Evolutionary conservation across 306 rosid species (phyloP).

Genomic region (Quercus robur): DNA sequence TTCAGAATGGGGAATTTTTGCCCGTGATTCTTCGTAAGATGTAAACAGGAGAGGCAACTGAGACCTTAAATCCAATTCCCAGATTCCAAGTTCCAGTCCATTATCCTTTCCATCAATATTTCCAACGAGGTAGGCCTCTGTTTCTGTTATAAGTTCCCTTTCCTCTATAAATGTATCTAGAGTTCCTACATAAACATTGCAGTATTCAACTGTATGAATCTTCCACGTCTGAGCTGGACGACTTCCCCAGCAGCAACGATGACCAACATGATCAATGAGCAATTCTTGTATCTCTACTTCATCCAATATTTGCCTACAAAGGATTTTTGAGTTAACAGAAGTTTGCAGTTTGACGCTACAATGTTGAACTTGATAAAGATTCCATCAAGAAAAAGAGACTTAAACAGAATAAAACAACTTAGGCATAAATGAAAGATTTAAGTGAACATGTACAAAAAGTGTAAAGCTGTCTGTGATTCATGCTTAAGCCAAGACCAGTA

Average conservation of each 20-base stretch:
- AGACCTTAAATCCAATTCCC: constrained; percentile 89
- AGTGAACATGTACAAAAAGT: not conserved
- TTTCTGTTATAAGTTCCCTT: constrained; percentile 65
- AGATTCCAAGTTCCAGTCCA: constrained; percentile 73
- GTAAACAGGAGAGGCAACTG: constrained; percentile 79
- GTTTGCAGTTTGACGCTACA: not conserved
- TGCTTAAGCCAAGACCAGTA: not conserved
- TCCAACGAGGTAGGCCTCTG: constrained; percentile 58
- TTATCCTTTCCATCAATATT: constrained; percentile 65
- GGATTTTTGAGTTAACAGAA: constrained; percentile 9
- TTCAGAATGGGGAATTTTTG: constrained; percentile 81
- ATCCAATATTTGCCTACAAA: constrained; percentile 62
- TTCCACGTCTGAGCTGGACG: constrained; percentile 92
- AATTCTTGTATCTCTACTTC: constrained; percentile 91
- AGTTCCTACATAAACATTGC: constrained; percentile 87
- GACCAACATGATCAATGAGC: constrained; percentile 93
- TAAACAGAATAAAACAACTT: not conserved
- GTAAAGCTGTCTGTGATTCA: not conserved
- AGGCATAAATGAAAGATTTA: not conserved
- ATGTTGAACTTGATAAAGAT: constrained; percentile 1
- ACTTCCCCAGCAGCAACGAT: constrained; percentile 97
- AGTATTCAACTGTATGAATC: constrained; percentile 80
- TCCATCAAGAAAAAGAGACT: not conserved
- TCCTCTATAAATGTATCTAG: constrained; percentile 91
- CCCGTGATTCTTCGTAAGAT: constrained; percentile 56